Conservation (phyloP, 345 rosid genomes). For the Arabidopsis suecica region DNA sequence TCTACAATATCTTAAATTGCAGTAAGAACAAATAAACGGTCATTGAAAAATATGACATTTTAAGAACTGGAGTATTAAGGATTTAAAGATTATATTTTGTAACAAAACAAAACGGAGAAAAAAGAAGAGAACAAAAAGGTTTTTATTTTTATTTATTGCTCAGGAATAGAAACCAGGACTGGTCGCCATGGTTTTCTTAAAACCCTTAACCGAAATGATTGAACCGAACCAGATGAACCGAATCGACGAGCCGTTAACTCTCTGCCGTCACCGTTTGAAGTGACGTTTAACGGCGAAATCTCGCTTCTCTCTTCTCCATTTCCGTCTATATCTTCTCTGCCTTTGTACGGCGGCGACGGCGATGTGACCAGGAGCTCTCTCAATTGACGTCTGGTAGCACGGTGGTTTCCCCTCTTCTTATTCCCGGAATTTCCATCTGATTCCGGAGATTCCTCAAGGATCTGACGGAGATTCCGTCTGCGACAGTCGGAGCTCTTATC, state of each 20-base stretch:
- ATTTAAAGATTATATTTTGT: neutral
- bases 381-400: constrained; percentile 24
- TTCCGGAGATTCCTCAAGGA: constrained; percentile 42
- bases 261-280: constrained; percentile 34
- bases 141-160: constrained; percentile 31
- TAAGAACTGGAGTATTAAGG: too few species aligned
- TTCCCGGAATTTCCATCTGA: constrained; percentile 37
- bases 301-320: constrained; percentile 29
- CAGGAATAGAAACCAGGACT: constrained; percentile 43
- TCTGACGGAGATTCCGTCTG: constrained; percentile 41
- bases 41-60: neutral
- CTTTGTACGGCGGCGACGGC: constrained; percentile 38
- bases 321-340: neutral
- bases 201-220: constrained; percentile 41
- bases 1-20: neutral
- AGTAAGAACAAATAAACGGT: neutral
- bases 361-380: constrained; percentile 42
- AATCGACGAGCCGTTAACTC: constrained; percentile 31
- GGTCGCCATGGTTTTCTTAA: constrained; percentile 48
- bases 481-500: constrained; percentile 40
- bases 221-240: constrained; percentile 35
- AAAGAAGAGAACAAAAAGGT: neutral
- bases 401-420: constrained; percentile 37
- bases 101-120: neutral
- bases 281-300: neutral